Evolutionary conservation across 2,329 filamentous ascomycete genomes (phyloP).

Genomic region (Diaporthe sp.): DNA sequence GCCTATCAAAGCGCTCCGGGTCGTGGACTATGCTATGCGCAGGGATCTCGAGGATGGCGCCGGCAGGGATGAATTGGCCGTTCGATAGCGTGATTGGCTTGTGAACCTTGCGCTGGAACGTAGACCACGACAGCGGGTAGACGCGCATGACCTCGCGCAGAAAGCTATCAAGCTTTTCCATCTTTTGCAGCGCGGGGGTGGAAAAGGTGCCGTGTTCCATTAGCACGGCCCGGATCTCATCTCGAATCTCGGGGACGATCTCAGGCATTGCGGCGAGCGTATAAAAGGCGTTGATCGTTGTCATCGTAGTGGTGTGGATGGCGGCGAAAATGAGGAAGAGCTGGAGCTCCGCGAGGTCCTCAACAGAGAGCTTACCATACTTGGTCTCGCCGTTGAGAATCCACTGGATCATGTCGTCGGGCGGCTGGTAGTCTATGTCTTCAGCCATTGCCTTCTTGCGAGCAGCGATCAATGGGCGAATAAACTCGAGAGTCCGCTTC

Average conservation of each 20-base stretch:
- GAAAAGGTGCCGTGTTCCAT: conserved; percentile 44
- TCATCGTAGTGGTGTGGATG: conserved; percentile 61
- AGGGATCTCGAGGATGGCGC: conserved; percentile 54
- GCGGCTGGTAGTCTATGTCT: conserved; percentile 42
- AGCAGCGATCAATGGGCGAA: conserved; percentile 48
- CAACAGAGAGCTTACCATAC: conserved; percentile 45
- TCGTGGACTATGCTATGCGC: conserved; percentile 50
- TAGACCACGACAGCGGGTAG: conserved; percentile 43
- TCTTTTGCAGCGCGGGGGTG: conserved; percentile 42
- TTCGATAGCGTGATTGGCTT: conserved; percentile 63
- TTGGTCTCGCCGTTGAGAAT: conserved; percentile 50
- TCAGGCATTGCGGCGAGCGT: conserved; percentile 62
- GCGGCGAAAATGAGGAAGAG: conserved; percentile 58
- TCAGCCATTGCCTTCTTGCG: conserved; percentile 41
- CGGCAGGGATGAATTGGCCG: conserved; percentile 59
- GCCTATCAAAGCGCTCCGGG: conserved; percentile 47
- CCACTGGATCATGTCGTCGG: conserved; percentile 61
- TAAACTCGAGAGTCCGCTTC: conserved; percentile 46
- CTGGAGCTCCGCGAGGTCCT: conserved; percentile 53
- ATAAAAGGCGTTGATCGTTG: conserved; percentile 60
- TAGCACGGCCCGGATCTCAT: conserved; percentile 57
- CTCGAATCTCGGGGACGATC: conserved; percentile 59
- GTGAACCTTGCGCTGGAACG: conserved; percentile 62
- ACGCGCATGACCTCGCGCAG: conserved; percentile 46
- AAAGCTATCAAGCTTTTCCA: conserved; percentile 47